A percentile compares a stretch with the other conserved stretches of the same genome.
Conservation (phyloP, 495 filamentous ascomycete species). For the Penicillium bialowiezense region DNA sequence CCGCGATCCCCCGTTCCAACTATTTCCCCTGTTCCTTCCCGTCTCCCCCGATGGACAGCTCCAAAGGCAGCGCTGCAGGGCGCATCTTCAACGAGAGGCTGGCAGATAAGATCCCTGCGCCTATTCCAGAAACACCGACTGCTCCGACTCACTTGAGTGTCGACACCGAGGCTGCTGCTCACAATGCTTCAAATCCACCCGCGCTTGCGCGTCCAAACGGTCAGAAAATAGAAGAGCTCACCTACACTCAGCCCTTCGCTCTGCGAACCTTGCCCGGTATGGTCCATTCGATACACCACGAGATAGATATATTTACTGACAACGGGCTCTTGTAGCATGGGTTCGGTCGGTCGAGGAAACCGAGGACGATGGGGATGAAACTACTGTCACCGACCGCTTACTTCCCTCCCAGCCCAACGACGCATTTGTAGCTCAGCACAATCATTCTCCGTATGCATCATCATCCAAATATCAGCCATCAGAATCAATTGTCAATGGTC, state of each 20-base stretch:
- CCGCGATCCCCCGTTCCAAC: constrained; percentile 10
- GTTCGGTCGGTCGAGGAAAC: constrained; percentile 34
- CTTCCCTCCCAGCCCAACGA: constrained; percentile 47
- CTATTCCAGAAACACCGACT: constrained; percentile 4
- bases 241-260: constrained; percentile 11
- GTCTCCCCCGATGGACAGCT: constrained; percentile 18
- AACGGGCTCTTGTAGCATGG: constrained; percentile 28
- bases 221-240: constrained; percentile 13
- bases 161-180: constrained; percentile 21
- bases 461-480: constrained; percentile 23
- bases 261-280: constrained; percentile 36
- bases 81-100: constrained; percentile 15
- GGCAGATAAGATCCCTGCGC: constrained; percentile 18
- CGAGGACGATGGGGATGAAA: constrained; percentile 28
- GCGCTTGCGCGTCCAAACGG: constrained; percentile 18
- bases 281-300: too few relatives aligned
- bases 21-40: background rate
- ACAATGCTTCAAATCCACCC: constrained; percentile 18
- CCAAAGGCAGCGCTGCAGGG: constrained; percentile 10
- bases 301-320: constrained; percentile 15
- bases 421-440: constrained; percentile 58
- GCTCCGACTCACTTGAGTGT: constrained; percentile 14
- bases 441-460: constrained; percentile 49
- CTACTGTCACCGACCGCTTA: constrained; percentile 29
- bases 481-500: background rate